Percentiles rank a stretch among this genome's conserved stretches.
phyloP scores from a whole-genome alignment of 768 basidiomycete species.

The Naganishia onofrii region DNA sequence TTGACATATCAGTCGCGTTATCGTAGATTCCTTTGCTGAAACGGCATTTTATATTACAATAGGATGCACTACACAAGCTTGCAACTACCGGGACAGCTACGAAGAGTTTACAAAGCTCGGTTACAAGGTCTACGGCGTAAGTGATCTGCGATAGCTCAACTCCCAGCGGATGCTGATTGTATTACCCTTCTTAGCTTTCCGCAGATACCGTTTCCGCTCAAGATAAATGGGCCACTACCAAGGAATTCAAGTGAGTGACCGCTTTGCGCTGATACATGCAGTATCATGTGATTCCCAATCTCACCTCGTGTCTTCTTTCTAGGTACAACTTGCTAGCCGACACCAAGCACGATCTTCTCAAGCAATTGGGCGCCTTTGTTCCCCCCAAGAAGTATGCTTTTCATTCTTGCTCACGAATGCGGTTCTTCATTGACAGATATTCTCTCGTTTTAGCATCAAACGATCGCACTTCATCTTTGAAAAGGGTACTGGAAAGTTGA shows the following conservation, averaged over 20 bases:
- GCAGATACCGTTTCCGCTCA: slow-evolving; percentile 69
- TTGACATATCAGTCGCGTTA: not conserved
- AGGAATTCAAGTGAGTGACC: slow-evolving; percentile 61
- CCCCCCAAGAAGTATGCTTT: slow-evolving; percentile 59
- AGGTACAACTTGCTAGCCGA: slow-evolving; percentile 80
- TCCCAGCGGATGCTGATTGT: not conserved
- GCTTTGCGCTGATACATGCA: too few relatives aligned
- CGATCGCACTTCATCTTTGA: slow-evolving; percentile 92
- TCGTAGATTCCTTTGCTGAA: slow-evolving; percentile 8
- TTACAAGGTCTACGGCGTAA: slow-evolving; percentile 75
- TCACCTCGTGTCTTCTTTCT: not conserved
- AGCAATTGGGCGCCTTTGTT: slow-evolving; percentile 71
- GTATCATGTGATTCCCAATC: not conserved
- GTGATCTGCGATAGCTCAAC: not conserved
- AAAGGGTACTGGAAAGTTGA: slow-evolving; percentile 75
- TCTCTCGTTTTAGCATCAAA: slow-evolving; percentile 61
- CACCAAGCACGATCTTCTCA: slow-evolving; percentile 74
- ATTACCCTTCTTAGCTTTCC: slow-evolving; percentile 26
- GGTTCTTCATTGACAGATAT: not conserved
- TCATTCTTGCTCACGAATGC: not conserved
- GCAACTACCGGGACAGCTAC: slow-evolving; percentile 81
- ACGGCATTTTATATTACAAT: slow-evolving; percentile 55
- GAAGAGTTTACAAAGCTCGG: slow-evolving; percentile 67
- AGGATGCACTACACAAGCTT: slow-evolving; percentile 90
- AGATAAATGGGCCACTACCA: slow-evolving; percentile 61